Evolutionary conservation across 495 filamentous ascomycete species (phyloP).

Genomic region (Amniculicola lignicola): DNA sequence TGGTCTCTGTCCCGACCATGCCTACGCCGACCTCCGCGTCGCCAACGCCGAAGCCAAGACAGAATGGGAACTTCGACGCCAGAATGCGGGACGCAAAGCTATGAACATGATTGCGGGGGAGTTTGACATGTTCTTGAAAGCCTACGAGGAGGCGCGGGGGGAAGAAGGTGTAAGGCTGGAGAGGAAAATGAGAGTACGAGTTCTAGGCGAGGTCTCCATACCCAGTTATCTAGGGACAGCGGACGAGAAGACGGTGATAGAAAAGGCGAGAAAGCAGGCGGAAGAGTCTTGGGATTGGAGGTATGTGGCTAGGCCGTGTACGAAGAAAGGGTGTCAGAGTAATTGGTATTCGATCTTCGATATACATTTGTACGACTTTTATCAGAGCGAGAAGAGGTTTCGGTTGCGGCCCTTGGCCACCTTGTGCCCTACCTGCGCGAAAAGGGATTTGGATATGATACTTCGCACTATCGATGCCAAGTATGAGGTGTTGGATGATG

Average conservation of each 20-base stretch:
- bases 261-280: background rate
- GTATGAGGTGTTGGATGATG: background rate
- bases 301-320: conserved; percentile 7
- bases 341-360: conserved; percentile 9
- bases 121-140: background rate
- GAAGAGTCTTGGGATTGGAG: conserved; percentile 10
- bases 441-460: background rate
- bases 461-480: background rate
- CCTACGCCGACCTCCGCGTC: background rate
- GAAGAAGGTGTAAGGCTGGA: background rate
- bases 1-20: conserved; percentile 14
- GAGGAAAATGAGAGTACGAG: background rate
- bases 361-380: background rate
- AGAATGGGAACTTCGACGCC: conserved; percentile 9
- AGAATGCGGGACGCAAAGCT: conserved; percentile 16
- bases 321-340: background rate
- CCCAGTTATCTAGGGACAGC: too few species aligned
- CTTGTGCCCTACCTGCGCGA: conserved; percentile 12
- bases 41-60: background rate
- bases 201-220: conserved; percentile 1
- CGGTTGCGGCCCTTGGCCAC: background rate
- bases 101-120: conserved; percentile 3
- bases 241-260: too few species aligned
- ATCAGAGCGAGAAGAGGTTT: background rate
- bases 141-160: background rate